phyloP scores from a whole-genome alignment of 1,139 yeast genomes.

The Blastobotrys petasosporus region DNA sequence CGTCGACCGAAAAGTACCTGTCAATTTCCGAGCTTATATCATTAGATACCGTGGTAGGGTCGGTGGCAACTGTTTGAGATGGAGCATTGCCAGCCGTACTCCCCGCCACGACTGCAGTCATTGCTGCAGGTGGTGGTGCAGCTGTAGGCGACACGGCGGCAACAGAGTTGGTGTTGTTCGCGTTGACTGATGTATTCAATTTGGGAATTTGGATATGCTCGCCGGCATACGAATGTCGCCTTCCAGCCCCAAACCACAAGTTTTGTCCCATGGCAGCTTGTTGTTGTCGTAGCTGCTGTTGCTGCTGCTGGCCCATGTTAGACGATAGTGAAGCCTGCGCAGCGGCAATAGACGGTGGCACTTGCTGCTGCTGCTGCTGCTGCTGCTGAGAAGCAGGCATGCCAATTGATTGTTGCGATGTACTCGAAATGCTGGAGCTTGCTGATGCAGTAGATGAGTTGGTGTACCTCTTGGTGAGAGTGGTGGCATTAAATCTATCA shows the following conservation, averaged over 20 bases:
- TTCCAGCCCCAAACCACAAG: conserved; percentile 14
- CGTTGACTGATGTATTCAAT: not conserved
- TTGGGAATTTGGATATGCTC: conserved; percentile 12
- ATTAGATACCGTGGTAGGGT: conserved; percentile 1
- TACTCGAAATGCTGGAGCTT: not conserved
- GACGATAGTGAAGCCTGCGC: conserved; percentile 13
- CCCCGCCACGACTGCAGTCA: too few species aligned
- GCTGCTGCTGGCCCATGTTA: conserved; percentile 4
- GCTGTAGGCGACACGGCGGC: conserved; percentile 3
- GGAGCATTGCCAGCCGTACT: too few species aligned
- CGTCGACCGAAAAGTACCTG: conserved; percentile 23
- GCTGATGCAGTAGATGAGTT: conserved; percentile 1
- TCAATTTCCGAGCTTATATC: conserved; percentile 15
- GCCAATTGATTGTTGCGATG: not conserved
- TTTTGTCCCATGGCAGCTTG: conserved; percentile 4
- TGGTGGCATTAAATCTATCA: conserved; percentile 13
- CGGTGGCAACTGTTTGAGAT: not conserved
- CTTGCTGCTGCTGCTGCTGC: conserved; percentile 5
- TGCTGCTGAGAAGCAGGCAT: conserved; percentile 2
- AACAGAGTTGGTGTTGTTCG: not conserved
- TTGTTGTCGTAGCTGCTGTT: conserved; percentile 8
- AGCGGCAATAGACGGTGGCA: not conserved
- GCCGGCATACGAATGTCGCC: conserved; percentile 27
- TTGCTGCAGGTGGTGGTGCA: conserved; percentile 9
- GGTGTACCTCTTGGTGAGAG: conserved; percentile 6